These are phyloP conservation scores for Blastobotrys arbuscula DNA, from an alignment of 1,139 yeast species.

Conservation along the genomic window DNA sequence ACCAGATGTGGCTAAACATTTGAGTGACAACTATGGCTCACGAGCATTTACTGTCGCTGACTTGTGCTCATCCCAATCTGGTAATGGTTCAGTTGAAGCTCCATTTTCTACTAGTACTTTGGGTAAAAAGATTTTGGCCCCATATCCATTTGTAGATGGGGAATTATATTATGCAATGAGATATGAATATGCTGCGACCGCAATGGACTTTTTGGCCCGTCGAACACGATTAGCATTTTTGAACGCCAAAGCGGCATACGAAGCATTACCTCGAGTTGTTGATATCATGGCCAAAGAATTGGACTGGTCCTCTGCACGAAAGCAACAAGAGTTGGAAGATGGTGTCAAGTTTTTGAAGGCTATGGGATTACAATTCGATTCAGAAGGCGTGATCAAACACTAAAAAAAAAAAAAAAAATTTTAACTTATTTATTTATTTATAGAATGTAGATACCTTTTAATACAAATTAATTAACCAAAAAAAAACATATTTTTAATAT, in stretches of 20 bases:
- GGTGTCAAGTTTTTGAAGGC: conserved; percentile 36
- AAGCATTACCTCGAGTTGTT: conserved; percentile 79
- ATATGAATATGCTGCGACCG: conserved; percentile 83
- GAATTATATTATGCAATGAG: conserved; percentile 78
- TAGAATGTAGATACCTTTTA: background rate
- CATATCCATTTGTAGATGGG: conserved; percentile 88
- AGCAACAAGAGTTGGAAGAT: conserved; percentile 44
- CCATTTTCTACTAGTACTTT: conserved; percentile 26
- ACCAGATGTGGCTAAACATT: conserved; percentile 71
- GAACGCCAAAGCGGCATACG: conserved; percentile 79
- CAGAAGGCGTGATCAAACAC: background rate
- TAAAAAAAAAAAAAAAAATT: no score
- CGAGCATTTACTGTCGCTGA: conserved; percentile 68
- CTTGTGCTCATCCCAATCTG: conserved; percentile 37
- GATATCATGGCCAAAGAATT: conserved; percentile 78
- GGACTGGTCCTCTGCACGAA: conserved; percentile 61
- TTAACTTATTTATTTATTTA: no score
- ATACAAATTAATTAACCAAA: background rate
- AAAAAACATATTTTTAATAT: background rate
- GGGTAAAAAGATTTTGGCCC: conserved; percentile 41
- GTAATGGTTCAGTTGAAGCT: conserved; percentile 18
- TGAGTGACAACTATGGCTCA: conserved; percentile 84
- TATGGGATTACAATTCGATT: conserved; percentile 34
- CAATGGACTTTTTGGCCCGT: conserved; percentile 86
- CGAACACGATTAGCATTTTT: conserved; percentile 91